A percentile compares a stretch with the other conserved stretches of the same genome.
These are phyloP conservation scores for Musa troglodytarum DNA, from an alignment of 176 grass and related monocot genomes.

Conservation along the genomic window DNA sequence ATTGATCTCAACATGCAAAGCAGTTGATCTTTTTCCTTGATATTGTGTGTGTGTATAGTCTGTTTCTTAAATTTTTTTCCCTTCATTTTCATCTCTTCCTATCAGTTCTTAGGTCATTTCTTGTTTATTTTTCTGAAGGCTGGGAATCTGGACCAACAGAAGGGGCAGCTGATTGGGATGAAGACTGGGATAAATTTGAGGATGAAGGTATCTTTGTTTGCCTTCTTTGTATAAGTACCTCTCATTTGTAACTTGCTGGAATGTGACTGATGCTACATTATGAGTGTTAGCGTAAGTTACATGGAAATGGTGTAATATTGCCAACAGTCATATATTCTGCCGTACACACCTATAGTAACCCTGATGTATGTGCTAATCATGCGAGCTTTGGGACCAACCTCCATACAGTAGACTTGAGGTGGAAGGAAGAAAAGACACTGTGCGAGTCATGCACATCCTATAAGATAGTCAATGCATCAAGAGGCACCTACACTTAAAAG, in stretches of 20 bases:
- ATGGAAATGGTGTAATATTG: neutral
- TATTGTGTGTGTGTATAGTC: neutral
- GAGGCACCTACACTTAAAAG: too few species aligned
- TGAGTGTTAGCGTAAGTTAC: neutral
- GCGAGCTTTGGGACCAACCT: too few species aligned
- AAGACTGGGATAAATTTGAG: conserved; percentile 99
- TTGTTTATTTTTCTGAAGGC: conserved; percentile 34
- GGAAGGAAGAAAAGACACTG: too few species aligned
- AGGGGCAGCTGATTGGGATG: conserved; percentile 76
- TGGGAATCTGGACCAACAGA: conserved; percentile 81
- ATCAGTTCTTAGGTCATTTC: conserved; percentile 5
- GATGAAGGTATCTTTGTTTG: conserved; percentile 63
- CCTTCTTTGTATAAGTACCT: neutral
- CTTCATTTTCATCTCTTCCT: neutral
- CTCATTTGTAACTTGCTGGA: neutral
- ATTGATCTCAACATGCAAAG: too few species aligned
- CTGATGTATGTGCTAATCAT: too few species aligned
- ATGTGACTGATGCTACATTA: neutral
- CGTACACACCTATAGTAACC: neutral
- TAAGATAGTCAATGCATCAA: too few species aligned
- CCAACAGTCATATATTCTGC: neutral
- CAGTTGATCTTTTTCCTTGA: too few species aligned
- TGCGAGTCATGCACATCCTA: too few species aligned
- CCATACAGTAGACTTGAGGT: too few species aligned
- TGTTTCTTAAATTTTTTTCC: conserved; percentile 10